Conservation (phyloP, 495 filamentous ascomycete species). For the Baudoinia panamericana region DNA sequence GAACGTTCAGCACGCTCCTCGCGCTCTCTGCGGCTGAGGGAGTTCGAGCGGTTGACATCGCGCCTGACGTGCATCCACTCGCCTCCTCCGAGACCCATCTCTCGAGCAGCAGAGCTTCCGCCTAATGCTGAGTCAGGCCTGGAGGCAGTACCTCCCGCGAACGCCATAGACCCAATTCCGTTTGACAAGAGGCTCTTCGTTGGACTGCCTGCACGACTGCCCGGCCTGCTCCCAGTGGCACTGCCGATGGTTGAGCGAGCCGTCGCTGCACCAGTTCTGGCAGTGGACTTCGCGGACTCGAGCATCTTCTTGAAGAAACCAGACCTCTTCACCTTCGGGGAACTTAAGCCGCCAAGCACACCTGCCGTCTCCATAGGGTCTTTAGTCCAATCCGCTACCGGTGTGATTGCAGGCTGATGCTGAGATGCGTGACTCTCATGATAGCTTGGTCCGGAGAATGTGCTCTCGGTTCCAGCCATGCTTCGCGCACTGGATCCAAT, state of each 20-base stretch:
- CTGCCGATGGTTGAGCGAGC: slow-evolving; percentile 71
- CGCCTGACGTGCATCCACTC: slow-evolving; percentile 95
- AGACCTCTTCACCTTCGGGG: slow-evolving; percentile 79
- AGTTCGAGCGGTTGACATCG: slow-evolving; percentile 90
- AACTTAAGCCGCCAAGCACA: slow-evolving; percentile 64
- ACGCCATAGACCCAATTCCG: slow-evolving; percentile 36
- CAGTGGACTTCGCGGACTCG: slow-evolving; percentile 85
- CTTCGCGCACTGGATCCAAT: slow-evolving; percentile 11
- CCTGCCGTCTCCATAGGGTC: slow-evolving; percentile 35
- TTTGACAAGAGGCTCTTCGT: slow-evolving; percentile 22
- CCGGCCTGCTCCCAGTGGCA: slow-evolving; percentile 17
- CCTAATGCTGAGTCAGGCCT: slow-evolving; percentile 29
- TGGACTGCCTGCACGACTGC: slow-evolving; percentile 22
- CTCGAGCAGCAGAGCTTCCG: slow-evolving; percentile 36
- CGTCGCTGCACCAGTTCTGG: slow-evolving; percentile 84
- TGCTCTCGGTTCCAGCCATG: slow-evolving; percentile 10
- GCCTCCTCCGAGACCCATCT: slow-evolving; percentile 51
- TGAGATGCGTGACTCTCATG: slow-evolving; percentile 71
- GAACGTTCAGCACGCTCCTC: slow-evolving; percentile 79
- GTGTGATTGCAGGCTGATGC: slow-evolving; percentile 33
- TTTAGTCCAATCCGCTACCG: slow-evolving; percentile 35
- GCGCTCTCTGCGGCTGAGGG: slow-evolving; percentile 75
- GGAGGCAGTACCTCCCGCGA: slow-evolving; percentile 37
- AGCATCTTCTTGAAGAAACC: slow-evolving; percentile 96
- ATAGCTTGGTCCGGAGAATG: slow-evolving; percentile 56